phyloP scores from a whole-genome alignment of 2,329 filamentous ascomycete genomes.

The Cytospora paraplurivora region DNA sequence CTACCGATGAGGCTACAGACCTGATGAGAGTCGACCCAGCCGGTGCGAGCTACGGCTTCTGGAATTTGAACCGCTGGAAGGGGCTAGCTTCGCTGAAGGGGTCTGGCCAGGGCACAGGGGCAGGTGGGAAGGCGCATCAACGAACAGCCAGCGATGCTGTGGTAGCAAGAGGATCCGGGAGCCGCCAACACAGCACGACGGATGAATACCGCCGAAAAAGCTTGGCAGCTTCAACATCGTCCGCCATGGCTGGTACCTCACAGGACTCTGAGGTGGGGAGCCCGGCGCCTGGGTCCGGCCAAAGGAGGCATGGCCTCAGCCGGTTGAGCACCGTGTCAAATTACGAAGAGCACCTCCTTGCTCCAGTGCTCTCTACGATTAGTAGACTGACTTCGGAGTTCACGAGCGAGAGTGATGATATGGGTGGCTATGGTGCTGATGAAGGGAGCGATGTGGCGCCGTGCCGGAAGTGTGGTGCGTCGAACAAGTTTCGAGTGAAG shows the following conservation, averaged over 20 bases:
- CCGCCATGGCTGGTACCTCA: conserved; percentile 15
- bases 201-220: conserved; percentile 15
- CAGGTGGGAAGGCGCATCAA: conserved; percentile 20
- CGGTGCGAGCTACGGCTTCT: conserved; percentile 53
- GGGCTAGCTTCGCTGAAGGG: conserved; percentile 43
- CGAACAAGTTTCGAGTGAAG: conserved; percentile 61
- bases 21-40: conserved; percentile 41
- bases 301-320: conserved; percentile 18
- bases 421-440: conserved; percentile 35
- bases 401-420: conserved; percentile 41
- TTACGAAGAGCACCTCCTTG: conserved; percentile 28
- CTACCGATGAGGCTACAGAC: conserved; percentile 43
- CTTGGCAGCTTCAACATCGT: conserved; percentile 18
- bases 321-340: conserved; percentile 28
- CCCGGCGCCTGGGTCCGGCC: conserved; percentile 16
- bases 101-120: conserved; percentile 21
- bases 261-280: conserved; percentile 29
- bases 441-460: conserved; percentile 51
- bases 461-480: conserved; percentile 62
- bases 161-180: conserved; percentile 2
- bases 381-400: conserved; percentile 63
- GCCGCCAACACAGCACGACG: conserved; percentile 15
- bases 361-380: conserved; percentile 46
- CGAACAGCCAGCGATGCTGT: conserved; percentile 24
- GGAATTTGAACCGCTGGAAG: conserved; percentile 60